Conservation (phyloP, 768 basidiomycete genomes). For the Lactifluus volemus region DNA sequence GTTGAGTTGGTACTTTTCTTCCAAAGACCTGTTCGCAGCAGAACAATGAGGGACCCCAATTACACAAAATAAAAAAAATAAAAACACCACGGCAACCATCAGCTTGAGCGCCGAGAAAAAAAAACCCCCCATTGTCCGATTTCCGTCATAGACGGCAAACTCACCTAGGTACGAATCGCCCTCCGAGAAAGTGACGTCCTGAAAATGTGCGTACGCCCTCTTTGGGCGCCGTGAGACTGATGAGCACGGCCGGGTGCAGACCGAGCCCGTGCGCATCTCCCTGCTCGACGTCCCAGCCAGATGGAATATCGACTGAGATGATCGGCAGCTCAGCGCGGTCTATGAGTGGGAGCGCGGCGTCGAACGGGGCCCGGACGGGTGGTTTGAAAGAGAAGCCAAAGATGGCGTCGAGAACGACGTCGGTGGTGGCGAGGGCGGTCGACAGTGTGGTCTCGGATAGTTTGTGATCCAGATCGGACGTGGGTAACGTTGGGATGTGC, state of each 20-base stretch:
- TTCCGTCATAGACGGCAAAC: constrained; percentile 18
- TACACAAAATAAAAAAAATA: not conserved
- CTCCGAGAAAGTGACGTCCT: constrained; percentile 88
- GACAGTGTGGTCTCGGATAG: constrained; percentile 31
- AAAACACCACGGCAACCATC: no score
- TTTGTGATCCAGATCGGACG: constrained; percentile 31
- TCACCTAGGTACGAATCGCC: constrained; percentile 85
- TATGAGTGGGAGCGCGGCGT: constrained; percentile 60
- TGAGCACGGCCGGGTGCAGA: constrained; percentile 66
- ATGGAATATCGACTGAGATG: constrained; percentile 92
- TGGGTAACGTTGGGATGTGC: constrained; percentile 62
- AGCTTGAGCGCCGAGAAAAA: no score
- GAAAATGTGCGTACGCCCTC: constrained; percentile 68
- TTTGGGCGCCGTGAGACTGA: constrained; percentile 94
- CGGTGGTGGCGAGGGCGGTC: constrained; percentile 20
- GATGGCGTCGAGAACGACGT: constrained; percentile 86
- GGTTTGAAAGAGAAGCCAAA: constrained; percentile 98
- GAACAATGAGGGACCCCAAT: no score
- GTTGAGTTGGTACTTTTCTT: constrained; percentile 67
- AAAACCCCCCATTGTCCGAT: no score
- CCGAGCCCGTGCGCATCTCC: constrained; percentile 53
- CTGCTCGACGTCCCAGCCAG: constrained; percentile 90
- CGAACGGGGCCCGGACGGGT: constrained; percentile 85
- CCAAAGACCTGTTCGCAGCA: constrained; percentile 43
- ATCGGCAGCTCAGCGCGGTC: constrained; percentile 63